Evolutionary conservation across 2,329 filamentous ascomycete species (phyloP), one percentile per base, ranked within the genome.

Genomic region (Hypoxylon sp.): DNA sequence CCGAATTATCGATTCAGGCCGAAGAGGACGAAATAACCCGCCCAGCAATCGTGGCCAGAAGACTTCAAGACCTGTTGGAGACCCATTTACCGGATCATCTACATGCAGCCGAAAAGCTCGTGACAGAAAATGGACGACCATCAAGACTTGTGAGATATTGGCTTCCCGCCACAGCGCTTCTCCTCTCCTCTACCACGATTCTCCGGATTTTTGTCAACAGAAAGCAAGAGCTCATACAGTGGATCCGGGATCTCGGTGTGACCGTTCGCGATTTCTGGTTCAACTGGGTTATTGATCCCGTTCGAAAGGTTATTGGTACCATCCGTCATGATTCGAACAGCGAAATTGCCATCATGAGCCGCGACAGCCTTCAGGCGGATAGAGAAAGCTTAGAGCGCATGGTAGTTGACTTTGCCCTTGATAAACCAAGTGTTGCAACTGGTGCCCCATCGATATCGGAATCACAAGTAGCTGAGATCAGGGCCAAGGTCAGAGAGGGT

Each of bases 331-430:
- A 98, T 75, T 90, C 93, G 74, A 92, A 90, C 72, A 97, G 93
- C 77, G 95, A 98, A 77, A 95, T 99, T 71, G 96, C 95, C 48
- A 92, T 99, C 72, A 96, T 99, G 92, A 98, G 94, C 81, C 93
- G 93, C 65, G 92, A 95, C 72, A 98, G 94, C 72, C 86, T 99
- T 21, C 91, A 92, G 78, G 94, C 94, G 1, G 96, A 99, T 78
- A 89, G 93, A 32, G 93, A 94, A 59, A 98, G 94, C 76, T 83
- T 99, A 32, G 95, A 99, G 79, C 91, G 96, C 52, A 99, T 99
- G 96, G 97, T 99, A 3, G 91, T 99, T 39, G 96, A 98, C 73
- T 99, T 99, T 82, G 93, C 94, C 3, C 83, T 91, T 8, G 94
- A 97, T 73, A 93, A 94, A 75, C 92, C 93, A 1, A 85, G 88